Evolutionary conservation across 2,329 filamentous ascomycete species (phyloP).

Genomic region (Microdochium trichocladiopsis): DNA sequence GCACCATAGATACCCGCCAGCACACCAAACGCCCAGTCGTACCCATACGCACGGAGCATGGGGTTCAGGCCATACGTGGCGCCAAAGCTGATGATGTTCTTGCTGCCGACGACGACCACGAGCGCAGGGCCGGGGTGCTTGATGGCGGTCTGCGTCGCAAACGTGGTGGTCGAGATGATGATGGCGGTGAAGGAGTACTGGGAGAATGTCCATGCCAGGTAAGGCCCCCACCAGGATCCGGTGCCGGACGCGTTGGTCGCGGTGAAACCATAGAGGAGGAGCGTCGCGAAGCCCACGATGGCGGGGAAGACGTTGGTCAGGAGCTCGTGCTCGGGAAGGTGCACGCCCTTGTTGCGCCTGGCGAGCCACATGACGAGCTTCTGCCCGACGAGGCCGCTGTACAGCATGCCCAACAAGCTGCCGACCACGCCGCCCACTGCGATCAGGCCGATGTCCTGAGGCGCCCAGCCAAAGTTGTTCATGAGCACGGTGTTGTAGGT

Average conservation of each 20-base stretch:
- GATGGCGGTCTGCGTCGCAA: conserved; percentile 24
- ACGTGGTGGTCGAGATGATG: conserved; percentile 20
- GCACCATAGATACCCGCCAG: conserved; percentile 9
- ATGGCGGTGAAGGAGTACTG: conserved; percentile 18
- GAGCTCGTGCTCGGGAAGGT: conserved; percentile 12
- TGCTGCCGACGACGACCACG: conserved; percentile 23
- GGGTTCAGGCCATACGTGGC: conserved; percentile 21
- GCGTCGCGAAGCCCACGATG: conserved; percentile 8
- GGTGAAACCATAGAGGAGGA: conserved; percentile 10
- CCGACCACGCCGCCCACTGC: conserved; percentile 39
- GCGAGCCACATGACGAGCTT: conserved; percentile 10
- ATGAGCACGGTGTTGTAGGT: conserved; percentile 28
- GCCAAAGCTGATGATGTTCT: conserved; percentile 25
- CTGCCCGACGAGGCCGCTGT: conserved; percentile 10
- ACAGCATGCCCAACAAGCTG: conserved; percentile 22
- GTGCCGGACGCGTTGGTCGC: conserved; percentile 2
- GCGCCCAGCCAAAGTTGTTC: conserved; percentile 22
- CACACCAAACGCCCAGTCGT: conserved; percentile 10
- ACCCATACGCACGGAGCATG: conserved; percentile 15
- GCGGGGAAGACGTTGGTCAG: conserved; percentile 8
- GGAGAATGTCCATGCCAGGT: conserved; percentile 20
- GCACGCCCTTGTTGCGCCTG: conserved; percentile 10
- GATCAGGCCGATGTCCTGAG: conserved; percentile 30
- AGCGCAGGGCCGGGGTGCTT: conserved; percentile 24
- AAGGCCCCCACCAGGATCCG: conserved; percentile 10